Conservation (phyloP, 306 rosid genomes). For the Prunus mongolica region DNA sequence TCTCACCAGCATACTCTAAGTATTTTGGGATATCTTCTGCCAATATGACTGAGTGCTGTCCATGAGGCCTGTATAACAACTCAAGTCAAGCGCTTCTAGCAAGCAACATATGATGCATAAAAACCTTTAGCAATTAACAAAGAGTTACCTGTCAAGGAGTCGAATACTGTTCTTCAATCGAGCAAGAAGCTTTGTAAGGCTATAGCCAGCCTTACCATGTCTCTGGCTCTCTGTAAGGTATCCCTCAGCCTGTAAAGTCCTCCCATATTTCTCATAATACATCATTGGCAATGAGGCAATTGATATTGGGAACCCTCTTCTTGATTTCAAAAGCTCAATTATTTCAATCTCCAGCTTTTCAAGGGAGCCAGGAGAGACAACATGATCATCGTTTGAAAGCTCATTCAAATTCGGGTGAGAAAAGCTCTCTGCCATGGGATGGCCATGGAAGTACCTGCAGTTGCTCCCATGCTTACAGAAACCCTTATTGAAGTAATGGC, state of each 20-base stretch:
- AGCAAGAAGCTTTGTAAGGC: slow-evolving; percentile 46
- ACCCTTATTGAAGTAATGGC: slow-evolving; percentile 48
- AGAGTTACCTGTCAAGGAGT: slow-evolving; percentile 39
- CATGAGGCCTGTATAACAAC: slow-evolving; percentile 40
- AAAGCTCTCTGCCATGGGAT: slow-evolving; percentile 22
- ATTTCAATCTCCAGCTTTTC: slow-evolving; percentile 38
- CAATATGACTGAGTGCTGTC: slow-evolving; percentile 42
- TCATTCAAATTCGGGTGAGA: slow-evolving; percentile 25
- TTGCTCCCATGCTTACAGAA: slow-evolving; percentile 45
- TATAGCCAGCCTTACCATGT: slow-evolving; percentile 44
- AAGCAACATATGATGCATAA: background rate
- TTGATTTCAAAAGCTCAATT: slow-evolving; percentile 41
- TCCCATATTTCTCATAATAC: slow-evolving; percentile 39
- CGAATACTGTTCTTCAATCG: slow-evolving; percentile 39
- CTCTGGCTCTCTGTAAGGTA: slow-evolving; percentile 50
- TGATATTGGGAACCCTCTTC: slow-evolving; percentile 39
- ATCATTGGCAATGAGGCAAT: slow-evolving; percentile 46
- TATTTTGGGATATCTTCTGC: slow-evolving; percentile 38
- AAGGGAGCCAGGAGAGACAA: slow-evolving; percentile 28
- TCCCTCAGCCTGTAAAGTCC: slow-evolving; percentile 44
- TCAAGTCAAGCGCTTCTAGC: background rate
- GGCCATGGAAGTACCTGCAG: slow-evolving; percentile 42
- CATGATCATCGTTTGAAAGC: slow-evolving; percentile 24
- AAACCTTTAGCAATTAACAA: background rate
- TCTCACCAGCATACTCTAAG: slow-evolving; percentile 31